Evolutionary conservation across 2,329 filamentous ascomycete genomes (phyloP), one percentile per base, ranked within the genome.

Genomic region (Fusarium sp.): DNA sequence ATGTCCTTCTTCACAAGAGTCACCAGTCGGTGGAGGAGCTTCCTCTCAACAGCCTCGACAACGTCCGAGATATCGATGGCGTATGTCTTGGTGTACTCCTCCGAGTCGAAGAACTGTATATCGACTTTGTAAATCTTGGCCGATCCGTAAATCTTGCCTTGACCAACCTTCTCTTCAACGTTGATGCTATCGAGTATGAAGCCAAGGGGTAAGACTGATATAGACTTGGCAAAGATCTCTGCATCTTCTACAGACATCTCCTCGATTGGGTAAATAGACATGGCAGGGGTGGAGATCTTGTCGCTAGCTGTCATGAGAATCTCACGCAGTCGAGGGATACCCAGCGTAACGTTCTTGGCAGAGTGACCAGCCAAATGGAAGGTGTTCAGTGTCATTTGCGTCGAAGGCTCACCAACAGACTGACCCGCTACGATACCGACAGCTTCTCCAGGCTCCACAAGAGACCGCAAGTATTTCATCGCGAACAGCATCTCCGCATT

Each of bases 311-410:
- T 98, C 96, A 99, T 99, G 75, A 99, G 89, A 78, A 99, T 98
- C 88, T 99, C 96, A 85, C 96, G 90, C 26, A 99, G 89, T 84
- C 96, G 94, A 67, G 96, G 96, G 80, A 99, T 98, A 94, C 96
- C 96, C 26, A 98, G 89, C 2, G 96, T 99, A 80, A 99, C 97
- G 89, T 99, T 99, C 88, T 98, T 98, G 36, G 96, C 93, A 26
- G 96, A 95, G 87, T 98, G 96, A 80, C 96, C 96, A 83, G 96
- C 96, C 89, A 99, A 94, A 89, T 99, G 96, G 90, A 99, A 99
- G 34, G 97, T 99, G 85, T 99, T 99, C 62, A 99, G 86, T 13
- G 97, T 99, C 97, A 99, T 99, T 83, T 99, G 96, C 17, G 96
- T 99, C 6, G 95, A 98, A 14, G 97, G 96, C 81, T 99, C 97